Conservation (phyloP, 495 filamentous ascomycete genomes). For the Penicillium simplicissimum region DNA sequence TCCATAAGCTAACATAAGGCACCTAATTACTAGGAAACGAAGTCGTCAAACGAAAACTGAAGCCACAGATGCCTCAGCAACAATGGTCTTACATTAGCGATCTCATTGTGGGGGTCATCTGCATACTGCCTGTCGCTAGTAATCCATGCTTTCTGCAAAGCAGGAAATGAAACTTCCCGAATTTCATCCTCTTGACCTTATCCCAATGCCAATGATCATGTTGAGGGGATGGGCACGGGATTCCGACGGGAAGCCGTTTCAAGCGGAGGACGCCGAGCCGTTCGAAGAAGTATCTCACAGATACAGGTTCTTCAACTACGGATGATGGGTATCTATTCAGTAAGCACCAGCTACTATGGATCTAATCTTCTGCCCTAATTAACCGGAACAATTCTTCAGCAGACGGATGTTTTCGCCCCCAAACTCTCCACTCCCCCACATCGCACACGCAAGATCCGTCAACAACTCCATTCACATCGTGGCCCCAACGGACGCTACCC, state of each 20-base stretch:
- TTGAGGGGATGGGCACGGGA: slow-evolving; percentile 20
- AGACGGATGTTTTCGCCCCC: neutral
- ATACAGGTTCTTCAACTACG: too few relatives aligned
- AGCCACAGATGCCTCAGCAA: slow-evolving; percentile 3
- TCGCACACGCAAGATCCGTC: neutral
- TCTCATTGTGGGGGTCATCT: slow-evolving; percentile 31
- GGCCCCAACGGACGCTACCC: neutral
- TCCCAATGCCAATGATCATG: neutral
- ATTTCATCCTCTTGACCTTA: neutral
- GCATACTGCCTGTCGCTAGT: neutral
- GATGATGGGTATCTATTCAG: too few relatives aligned
- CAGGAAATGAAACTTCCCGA: neutral
- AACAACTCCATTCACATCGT: slow-evolving; percentile 9
- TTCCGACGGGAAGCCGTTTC: slow-evolving; percentile 24
- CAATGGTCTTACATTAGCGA: slow-evolving; percentile 26
- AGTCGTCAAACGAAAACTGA: slow-evolving; percentile 16
- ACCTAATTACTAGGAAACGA: slow-evolving; percentile 57
- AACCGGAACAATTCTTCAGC: neutral
- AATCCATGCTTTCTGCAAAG: neutral
- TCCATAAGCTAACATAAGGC: slow-evolving; percentile 31
- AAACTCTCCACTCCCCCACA: neutral
- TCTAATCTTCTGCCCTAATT: neutral
- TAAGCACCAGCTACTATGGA: too few relatives aligned
- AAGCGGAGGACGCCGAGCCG: slow-evolving; percentile 7
- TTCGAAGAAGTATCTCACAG: neutral